Percentiles rank a stretch among this genome's conserved stretches.
These are phyloP conservation scores for Cyclotella atomus DNA, from an alignment of 108 stramenopile species.

Conservation along the genomic window DNA sequence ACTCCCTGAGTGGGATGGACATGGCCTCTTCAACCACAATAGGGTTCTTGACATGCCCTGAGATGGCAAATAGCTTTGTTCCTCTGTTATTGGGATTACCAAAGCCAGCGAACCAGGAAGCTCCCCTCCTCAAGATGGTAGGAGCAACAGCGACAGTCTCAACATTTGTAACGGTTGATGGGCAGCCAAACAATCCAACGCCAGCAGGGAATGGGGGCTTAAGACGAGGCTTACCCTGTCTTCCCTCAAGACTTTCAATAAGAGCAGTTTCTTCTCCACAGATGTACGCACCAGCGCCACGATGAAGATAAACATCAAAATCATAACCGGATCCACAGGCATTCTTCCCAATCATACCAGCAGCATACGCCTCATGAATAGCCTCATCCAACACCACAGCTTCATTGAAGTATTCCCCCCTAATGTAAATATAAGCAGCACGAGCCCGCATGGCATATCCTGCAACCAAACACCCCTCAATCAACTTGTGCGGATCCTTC, in stretches of 20 bases:
- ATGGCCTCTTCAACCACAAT: slow-evolving; percentile 99
- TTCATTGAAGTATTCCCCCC: slow-evolving; percentile 99
- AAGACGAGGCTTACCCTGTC: slow-evolving; percentile 96
- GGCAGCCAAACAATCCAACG: slow-evolving; percentile 98
- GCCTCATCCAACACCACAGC: slow-evolving; percentile 99
- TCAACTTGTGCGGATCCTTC: slow-evolving; percentile 99
- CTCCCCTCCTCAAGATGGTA: slow-evolving; percentile 97
- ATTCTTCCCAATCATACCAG: slow-evolving; percentile 96
- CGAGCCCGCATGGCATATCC: slow-evolving; percentile 99
- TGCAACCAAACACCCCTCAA: slow-evolving; percentile 98
- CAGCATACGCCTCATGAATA: slow-evolving; percentile 98
- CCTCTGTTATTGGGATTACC: slow-evolving; percentile 98
- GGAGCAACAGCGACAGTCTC: slow-evolving; percentile 99
- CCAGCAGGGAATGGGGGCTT: slow-evolving; percentile 99
- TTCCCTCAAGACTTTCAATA: slow-evolving; percentile 97
- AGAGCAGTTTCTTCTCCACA: slow-evolving; percentile 99
- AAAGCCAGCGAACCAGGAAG: slow-evolving; percentile 96
- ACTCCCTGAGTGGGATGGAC: slow-evolving; percentile 97
- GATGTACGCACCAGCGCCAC: slow-evolving; percentile 99
- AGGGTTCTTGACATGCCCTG: slow-evolving; percentile 99
- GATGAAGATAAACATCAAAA: slow-evolving; percentile 99
- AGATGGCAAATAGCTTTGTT: slow-evolving; percentile 98
- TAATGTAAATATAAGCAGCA: slow-evolving; percentile 99
- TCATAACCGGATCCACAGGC: slow-evolving; percentile 99
- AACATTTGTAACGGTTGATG: slow-evolving; percentile 99